A percentile compares a stretch with the other conserved stretches of the same genome.
These are phyloP conservation scores for Lactarius sp. DNA, from an alignment of 768 basidiomycete species.

Conservation along the genomic window DNA sequence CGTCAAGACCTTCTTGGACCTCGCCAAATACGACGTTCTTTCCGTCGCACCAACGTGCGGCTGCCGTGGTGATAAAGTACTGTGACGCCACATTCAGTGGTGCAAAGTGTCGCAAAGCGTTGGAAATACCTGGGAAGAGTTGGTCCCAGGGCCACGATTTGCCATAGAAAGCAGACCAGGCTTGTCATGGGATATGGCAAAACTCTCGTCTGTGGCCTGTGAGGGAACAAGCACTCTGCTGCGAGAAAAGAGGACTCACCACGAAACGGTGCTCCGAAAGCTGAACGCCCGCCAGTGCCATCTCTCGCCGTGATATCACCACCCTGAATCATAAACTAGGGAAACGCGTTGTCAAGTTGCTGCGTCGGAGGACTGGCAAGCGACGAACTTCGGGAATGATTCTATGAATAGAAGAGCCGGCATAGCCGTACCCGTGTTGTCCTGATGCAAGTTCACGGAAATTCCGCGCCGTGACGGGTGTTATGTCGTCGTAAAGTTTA, in stretches of 20 bases:
- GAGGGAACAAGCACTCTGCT: not conserved
- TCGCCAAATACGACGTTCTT: slow-evolving; percentile 71
- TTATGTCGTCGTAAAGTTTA: slow-evolving; percentile 51
- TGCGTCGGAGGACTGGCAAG: not conserved
- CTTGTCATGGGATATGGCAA: slow-evolving; percentile 54
- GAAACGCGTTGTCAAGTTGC: not conserved
- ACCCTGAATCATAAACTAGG: slow-evolving; percentile 77
- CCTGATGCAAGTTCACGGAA: slow-evolving; percentile 56
- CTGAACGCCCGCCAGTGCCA: slow-evolving; percentile 80
- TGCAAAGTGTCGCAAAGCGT: not conserved
- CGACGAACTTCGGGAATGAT: slow-evolving; percentile 57
- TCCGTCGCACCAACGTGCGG: slow-evolving; percentile 67
- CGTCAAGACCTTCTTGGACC: slow-evolving; percentile 55
- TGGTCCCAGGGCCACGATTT: slow-evolving; percentile 78
- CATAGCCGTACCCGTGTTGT: slow-evolving; percentile 44
- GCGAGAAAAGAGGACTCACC: slow-evolving; percentile 39
- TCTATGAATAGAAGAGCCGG: slow-evolving; percentile 48
- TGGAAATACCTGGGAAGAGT: slow-evolving; percentile 65
- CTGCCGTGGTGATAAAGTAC: slow-evolving; percentile 76
- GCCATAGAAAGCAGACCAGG: slow-evolving; percentile 80
- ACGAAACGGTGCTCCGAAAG: slow-evolving; percentile 76
- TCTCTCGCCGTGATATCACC: slow-evolving; percentile 77
- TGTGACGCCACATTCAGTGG: slow-evolving; percentile 25
- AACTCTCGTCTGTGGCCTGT: slow-evolving; percentile 57
- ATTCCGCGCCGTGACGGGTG: slow-evolving; percentile 45